A percentile compares a stretch with the other conserved stretches of the same genome.
Conservation (phyloP, 495 filamentous ascomycete genomes). For the Talaromyces trachyspermus region DNA sequence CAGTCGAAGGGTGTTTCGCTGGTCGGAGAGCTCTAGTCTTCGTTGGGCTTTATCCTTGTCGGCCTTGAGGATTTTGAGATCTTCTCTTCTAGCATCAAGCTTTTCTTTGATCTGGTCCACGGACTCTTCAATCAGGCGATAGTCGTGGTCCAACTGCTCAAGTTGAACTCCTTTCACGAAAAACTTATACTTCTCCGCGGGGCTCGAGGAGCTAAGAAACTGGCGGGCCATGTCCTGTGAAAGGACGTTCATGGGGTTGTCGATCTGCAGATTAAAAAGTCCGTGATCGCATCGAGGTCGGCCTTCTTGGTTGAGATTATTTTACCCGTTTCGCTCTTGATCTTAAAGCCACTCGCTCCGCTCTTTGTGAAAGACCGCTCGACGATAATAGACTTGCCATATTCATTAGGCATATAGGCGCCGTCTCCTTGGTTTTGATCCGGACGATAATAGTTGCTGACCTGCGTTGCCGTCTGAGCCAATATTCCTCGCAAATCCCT, state of each 20-base stretch:
- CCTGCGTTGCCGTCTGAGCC: constrained; percentile 12
- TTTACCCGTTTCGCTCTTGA: constrained; percentile 66
- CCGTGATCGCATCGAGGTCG: constrained; percentile 88
- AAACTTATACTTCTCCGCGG: constrained; percentile 87
- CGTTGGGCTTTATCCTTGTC: constrained; percentile 39
- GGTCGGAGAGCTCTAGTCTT: constrained; percentile 50
- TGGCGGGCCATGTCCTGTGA: constrained; percentile 93
- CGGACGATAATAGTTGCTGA: constrained; percentile 59
- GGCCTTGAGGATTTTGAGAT: constrained; percentile 40
- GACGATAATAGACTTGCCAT: constrained; percentile 78
- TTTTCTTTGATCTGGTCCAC: constrained; percentile 64
- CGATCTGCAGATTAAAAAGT: constrained; percentile 89
- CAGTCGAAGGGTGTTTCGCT: constrained; percentile 47
- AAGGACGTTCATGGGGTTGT: constrained; percentile 96
- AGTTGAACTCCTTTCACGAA: constrained; percentile 94
- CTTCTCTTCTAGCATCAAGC: constrained; percentile 36
- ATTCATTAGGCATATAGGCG: constrained; percentile 75
- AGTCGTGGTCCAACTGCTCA: constrained; percentile 86
- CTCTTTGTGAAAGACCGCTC: constrained; percentile 78
- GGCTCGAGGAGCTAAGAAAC: constrained; percentile 78
- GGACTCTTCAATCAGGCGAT: constrained; percentile 64
- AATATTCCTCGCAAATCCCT: background rate
- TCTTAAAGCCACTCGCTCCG: constrained; percentile 76
- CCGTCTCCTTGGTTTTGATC: constrained; percentile 84
- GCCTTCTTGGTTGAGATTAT: constrained; percentile 74